These are phyloP conservation scores for Fragaria iinumae DNA, from an alignment of 306 rosid genomes.

Conservation along the genomic window DNA sequence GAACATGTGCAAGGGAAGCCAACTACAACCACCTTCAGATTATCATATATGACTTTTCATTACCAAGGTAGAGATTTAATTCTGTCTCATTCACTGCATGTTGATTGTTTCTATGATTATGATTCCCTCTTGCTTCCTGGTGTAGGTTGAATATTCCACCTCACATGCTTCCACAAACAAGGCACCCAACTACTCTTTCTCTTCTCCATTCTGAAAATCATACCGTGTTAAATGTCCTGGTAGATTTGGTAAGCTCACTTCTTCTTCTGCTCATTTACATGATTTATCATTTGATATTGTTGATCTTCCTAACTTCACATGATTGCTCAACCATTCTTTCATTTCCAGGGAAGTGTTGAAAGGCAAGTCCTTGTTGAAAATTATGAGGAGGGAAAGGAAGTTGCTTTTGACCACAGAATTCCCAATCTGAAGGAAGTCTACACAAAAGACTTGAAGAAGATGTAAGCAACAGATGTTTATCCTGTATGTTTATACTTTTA, in stretches of 20 bases:
- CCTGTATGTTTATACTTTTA: not conserved
- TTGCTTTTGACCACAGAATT: constrained; percentile 71
- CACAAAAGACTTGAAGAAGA: constrained; percentile 8
- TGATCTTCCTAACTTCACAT: constrained; percentile 9
- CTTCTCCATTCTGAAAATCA: constrained; percentile 64
- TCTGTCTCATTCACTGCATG: constrained; percentile 2
- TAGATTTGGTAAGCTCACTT: constrained; percentile 60
- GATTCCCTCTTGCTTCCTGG: constrained; percentile 15
- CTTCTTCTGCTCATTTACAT: constrained; percentile 1
- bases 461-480: constrained; percentile 45
- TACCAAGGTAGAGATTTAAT: constrained; percentile 54
- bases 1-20: constrained; percentile 74
- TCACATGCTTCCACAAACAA: constrained; percentile 86
- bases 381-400: constrained; percentile 71
- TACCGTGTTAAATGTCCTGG: constrained; percentile 73
- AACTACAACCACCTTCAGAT: constrained; percentile 57
- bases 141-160: constrained; percentile 66
- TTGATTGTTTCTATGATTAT: constrained; percentile 15
- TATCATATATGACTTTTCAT: constrained; percentile 82
- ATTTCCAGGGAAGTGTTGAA: constrained; percentile 71
- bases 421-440: constrained; percentile 76
- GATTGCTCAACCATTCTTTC: constrained; percentile 9
- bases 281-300: not conserved
- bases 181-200: constrained; percentile 67
- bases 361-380: constrained; percentile 77